Base-by-base conservation (phyloP, 768 basidiomycete genomes). In the Termitomyces sp. region DNA sequence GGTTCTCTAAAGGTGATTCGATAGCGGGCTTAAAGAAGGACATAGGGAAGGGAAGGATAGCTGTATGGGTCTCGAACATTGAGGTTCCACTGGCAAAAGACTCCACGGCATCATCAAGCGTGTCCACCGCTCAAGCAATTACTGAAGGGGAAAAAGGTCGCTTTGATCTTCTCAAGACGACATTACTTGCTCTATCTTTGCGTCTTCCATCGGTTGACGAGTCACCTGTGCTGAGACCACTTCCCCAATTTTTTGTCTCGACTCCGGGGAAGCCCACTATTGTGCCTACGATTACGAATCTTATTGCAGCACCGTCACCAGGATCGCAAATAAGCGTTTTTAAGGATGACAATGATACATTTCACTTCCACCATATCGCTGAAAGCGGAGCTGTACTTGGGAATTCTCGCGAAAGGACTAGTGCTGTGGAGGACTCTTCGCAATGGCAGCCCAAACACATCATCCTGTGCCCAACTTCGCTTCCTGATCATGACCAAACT, bases 311-410 rank as follows among this genome's bases (percentile, higher is more conserved):
- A 9, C 73, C 73, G 12, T 59, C 64, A 40, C 30, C 65, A 40
- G 68, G 67, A 4, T 59, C 61, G 6, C 66, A 73, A 39, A 64
- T 72, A 11, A 68, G 64, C 39, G 55, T 76, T 0, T 76, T 91
- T 61, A 70, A 80, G 58, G 93, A 92, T 63, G 72, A 73, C 2
- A 85, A 85, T 53, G 91, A 98, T 66, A 82, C 79, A 1, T 90
- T 93, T 67, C 70, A 71, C 28, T 84, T 92, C 60, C 79, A 84
- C 55, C 62, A 71, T 10, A 59, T 72, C 8, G 54, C 68, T 19
- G 69, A 78, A 17, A 69, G 70, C 30, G 61, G 59, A 45, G 54
- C 65, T 14, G 56, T 78, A 10, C 48, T 79, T 5, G 51, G 61
- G 6, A 59, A 72, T 14, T 64, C 66, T 21, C 70, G 72, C 28